phyloP scores from a whole-genome alignment of 257 asterid genomes.

The Fraxinus pennsylvanica region DNA sequence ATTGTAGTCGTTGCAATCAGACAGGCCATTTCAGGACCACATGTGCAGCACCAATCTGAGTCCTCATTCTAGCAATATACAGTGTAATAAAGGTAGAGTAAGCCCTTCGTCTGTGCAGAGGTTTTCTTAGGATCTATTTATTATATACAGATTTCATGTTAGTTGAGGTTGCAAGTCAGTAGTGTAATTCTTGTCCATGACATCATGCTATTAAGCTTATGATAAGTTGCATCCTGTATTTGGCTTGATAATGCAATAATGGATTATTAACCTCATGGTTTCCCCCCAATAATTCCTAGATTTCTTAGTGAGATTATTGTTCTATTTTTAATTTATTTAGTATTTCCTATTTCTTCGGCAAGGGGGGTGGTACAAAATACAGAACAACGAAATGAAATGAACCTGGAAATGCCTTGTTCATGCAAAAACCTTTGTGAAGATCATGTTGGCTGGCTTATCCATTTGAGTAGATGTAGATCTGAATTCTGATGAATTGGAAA shows the following conservation, averaged over 20 bases:
- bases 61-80: background rate
- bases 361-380: background rate
- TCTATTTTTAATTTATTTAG: background rate
- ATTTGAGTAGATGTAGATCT: too few species aligned
- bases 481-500: too few species aligned
- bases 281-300: background rate
- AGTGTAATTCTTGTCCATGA: conserved; percentile 17
- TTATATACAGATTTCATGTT: conserved; percentile 24
- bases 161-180: conserved; percentile 22
- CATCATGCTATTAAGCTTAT: conserved; percentile 4
- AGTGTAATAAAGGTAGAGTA: conserved; percentile 25
- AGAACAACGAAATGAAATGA: background rate
- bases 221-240: background rate
- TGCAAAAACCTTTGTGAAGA: too few species aligned
- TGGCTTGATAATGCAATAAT: conserved; percentile 26
- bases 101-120: conserved; percentile 36
- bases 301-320: background rate
- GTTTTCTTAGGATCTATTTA: conserved; percentile 30
- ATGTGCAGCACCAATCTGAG: conserved; percentile 90
- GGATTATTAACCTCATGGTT: background rate
- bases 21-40: conserved; percentile 97
- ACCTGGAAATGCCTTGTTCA: too few species aligned
- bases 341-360: background rate
- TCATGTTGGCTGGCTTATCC: too few species aligned
- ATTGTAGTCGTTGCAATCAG: conserved; percentile 95